Evolutionary conservation across 2,329 filamentous ascomycete species (phyloP).

Genomic region (Diaporthe sp.): DNA sequence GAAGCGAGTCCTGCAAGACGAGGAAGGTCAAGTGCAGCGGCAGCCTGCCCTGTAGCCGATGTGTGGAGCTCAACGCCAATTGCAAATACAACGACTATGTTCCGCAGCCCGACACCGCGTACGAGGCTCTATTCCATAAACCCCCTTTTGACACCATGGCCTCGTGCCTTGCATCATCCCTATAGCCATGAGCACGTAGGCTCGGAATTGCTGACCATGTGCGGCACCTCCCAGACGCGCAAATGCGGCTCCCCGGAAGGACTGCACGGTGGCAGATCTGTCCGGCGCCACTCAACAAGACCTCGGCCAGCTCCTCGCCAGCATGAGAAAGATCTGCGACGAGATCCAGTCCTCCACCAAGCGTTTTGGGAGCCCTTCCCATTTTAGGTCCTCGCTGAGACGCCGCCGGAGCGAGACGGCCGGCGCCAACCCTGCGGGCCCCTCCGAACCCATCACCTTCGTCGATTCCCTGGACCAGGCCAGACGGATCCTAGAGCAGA

Average conservation of each 20-base stretch:
- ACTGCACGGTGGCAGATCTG: neutral
- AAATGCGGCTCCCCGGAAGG: conserved; percentile 14
- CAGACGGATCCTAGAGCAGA: conserved; percentile 13
- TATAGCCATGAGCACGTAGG: neutral
- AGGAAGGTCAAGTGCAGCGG: conserved; percentile 24
- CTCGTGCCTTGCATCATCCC: neutral
- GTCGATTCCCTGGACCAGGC: conserved; percentile 20
- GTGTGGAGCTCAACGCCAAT: conserved; percentile 23
- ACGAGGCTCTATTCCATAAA: neutral
- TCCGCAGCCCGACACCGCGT: conserved; percentile 9
- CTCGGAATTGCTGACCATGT: conserved; percentile 1
- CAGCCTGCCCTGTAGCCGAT: conserved; percentile 21
- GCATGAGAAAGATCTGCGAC: conserved; percentile 24
- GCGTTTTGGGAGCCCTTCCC: conserved; percentile 7
- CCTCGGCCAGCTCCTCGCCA: conserved; percentile 16
- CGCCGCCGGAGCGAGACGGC: conserved; percentile 1
- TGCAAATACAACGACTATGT: conserved; percentile 23
- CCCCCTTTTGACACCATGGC: neutral
- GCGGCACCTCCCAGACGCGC: neutral
- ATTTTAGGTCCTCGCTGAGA: neutral
- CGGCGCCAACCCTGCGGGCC: neutral
- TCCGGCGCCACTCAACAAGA: conserved; percentile 11
- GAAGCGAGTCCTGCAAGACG: conserved; percentile 25
- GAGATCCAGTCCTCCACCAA: conserved; percentile 14
- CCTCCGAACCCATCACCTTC: neutral